Percentiles rank a stretch among this genome's conserved stretches.
Evolutionary conservation across 345 rosid species (phyloP).

Genomic region (Arabidopsis arenosa): DNA sequence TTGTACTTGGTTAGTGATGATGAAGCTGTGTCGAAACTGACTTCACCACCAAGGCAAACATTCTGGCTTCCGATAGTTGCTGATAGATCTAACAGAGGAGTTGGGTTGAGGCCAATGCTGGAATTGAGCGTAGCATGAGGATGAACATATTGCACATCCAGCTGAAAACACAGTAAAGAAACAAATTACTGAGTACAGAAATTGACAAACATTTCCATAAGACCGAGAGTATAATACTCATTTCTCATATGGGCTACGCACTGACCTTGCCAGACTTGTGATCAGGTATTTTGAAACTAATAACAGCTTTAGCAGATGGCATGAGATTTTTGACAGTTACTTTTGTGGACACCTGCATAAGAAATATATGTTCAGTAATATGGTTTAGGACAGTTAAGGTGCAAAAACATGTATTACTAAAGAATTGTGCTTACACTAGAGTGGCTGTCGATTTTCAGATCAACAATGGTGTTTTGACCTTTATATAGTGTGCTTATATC

Average conservation of each 20-base stretch:
- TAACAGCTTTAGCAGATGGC: slow-evolving; percentile 62
- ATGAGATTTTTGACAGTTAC: slow-evolving; percentile 65
- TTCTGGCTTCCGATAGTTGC: slow-evolving; percentile 73
- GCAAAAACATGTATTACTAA: slow-evolving; percentile 10
- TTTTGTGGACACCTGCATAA: slow-evolving; percentile 67
- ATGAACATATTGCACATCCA: slow-evolving; percentile 81
- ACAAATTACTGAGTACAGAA: background rate
- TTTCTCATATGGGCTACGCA: slow-evolving; percentile 36
- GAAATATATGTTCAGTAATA: slow-evolving; percentile 11
- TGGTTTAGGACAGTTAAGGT: background rate
- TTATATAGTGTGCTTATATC: slow-evolving; percentile 70
- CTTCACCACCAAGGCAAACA: slow-evolving; percentile 72
- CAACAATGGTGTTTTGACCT: slow-evolving; percentile 68
- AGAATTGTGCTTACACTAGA: slow-evolving; percentile 61
- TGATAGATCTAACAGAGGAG: slow-evolving; percentile 73
- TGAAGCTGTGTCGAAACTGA: slow-evolving; percentile 79
- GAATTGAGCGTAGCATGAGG: slow-evolving; percentile 72
- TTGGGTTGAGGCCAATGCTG: slow-evolving; percentile 80
- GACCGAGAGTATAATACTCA: background rate
- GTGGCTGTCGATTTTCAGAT: slow-evolving; percentile 73
- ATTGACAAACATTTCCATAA: background rate
- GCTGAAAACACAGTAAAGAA: slow-evolving; percentile 49
- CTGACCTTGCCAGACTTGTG: slow-evolving; percentile 95
- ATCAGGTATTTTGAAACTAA: slow-evolving; percentile 81
- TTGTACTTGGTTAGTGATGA: slow-evolving; percentile 68